A percentile compares a stretch with the other conserved stretches of the same genome.
These are phyloP conservation scores for Lactifluus volemus DNA, from an alignment of 768 basidiomycete genomes.

Conservation along the genomic window DNA sequence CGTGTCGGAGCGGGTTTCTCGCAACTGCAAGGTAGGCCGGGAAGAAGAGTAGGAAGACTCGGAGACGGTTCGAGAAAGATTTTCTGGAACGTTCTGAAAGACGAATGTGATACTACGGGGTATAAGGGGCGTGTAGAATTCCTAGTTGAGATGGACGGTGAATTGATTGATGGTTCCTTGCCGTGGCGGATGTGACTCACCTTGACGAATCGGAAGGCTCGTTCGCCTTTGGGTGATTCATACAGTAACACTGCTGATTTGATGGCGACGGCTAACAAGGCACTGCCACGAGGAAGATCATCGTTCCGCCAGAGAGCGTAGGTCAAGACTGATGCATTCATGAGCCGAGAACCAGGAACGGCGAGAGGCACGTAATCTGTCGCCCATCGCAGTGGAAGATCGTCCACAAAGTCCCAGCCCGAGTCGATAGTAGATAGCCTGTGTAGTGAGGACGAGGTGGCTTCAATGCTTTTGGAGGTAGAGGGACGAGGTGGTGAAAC, in stretches of 20 bases:
- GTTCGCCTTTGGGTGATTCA: constrained; percentile 74
- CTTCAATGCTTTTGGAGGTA: background rate
- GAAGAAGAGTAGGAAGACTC: constrained; percentile 28
- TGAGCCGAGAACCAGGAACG: constrained; percentile 51
- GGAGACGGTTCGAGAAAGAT: constrained; percentile 33
- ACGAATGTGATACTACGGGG: constrained; percentile 64
- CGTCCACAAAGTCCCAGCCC: constrained; percentile 62
- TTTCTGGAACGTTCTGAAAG: constrained; percentile 53
- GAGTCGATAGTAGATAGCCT: background rate
- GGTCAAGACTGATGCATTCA: constrained; percentile 46
- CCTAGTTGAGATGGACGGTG: constrained; percentile 33
- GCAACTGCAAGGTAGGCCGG: constrained; percentile 15
- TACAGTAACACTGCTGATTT: constrained; percentile 67
- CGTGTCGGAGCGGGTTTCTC: constrained; percentile 1
- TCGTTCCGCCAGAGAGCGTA: constrained; percentile 67
- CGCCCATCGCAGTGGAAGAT: constrained; percentile 74
- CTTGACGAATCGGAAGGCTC: constrained; percentile 78
- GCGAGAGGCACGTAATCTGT: constrained; percentile 80
- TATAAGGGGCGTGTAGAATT: constrained; percentile 72
- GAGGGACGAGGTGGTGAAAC: background rate
- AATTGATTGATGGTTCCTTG: background rate
- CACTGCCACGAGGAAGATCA: constrained; percentile 35
- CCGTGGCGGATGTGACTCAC: constrained; percentile 28
- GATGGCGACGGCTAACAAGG: constrained; percentile 66
- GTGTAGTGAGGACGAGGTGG: background rate